Base-by-base conservation (phyloP, 2,329 filamentous ascomycete species). In the Fusarium pseudograminearum region DNA sequence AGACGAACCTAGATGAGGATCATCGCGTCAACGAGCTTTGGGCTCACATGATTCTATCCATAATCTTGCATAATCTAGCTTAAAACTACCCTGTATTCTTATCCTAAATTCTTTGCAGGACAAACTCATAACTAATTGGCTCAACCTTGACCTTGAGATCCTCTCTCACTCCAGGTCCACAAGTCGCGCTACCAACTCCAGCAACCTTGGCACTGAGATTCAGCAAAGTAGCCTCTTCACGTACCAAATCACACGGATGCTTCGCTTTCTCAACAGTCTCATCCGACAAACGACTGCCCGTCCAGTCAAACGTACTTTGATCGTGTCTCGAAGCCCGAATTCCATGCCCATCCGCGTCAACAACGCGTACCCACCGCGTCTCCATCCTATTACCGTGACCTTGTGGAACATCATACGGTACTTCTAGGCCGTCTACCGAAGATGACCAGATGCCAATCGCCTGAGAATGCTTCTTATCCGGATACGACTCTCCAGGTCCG, bases 151-250 rank as follows among this genome's bases (percentile, higher is more conserved):
- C 47, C 6, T 45, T 20, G 3, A 62, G 15, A 31, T 62, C 60
- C 2, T 62, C 57, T 9, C 57, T 10, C 1, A 63, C 60, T 1
- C 60, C 60, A 24, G 60, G 60, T n/a, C 60, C 60, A 47, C 60
- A 63, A 7, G 60, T 63, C 5, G 58, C 60, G 15, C 58, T 63
- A 22, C 60, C 60, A 3, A 63, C 48, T 28, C 60, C 60, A 20
- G 60, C 60, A 26, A 63, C 60, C 41, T 40, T 57, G 1, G 48
- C 41, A 8, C 58, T 63, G 0, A 63, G n/a, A 4, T 57, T 62
- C 3, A 63, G 42, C 5, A 63, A 14, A 1, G 60, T 63, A 3
- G 58, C 60, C 5, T 57, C 42, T 33, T 63, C 58, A 1, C 58
- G 41, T 6, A 62, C 40, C 0, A 63, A 18, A 6, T 63, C 60